A percentile compares a stretch with the other conserved stretches of the same genome.
These are phyloP conservation scores for Williopsis jadinii DNA, from an alignment of 1,139 yeast species.

Conservation along the genomic window DNA sequence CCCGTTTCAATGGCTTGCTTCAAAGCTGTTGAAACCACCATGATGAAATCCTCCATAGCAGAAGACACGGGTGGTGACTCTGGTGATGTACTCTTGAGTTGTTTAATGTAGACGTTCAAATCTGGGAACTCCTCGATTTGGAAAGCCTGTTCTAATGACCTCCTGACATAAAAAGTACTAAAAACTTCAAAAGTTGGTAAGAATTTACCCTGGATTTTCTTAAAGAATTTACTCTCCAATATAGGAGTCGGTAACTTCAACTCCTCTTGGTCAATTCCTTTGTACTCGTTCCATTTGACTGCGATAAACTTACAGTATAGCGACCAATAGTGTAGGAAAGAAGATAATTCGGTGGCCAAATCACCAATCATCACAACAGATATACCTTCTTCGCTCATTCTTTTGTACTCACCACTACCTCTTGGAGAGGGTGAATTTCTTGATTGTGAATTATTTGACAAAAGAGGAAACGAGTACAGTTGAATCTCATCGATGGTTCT, in stretches of 20 bases:
- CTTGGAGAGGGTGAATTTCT: slow-evolving; percentile 16
- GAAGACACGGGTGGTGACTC: slow-evolving; percentile 60
- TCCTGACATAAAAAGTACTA: slow-evolving; percentile 59
- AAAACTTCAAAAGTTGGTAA: slow-evolving; percentile 59
- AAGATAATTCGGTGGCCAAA: slow-evolving; percentile 59
- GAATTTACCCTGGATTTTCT: slow-evolving; percentile 47
- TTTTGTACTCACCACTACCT: slow-evolving; percentile 21
- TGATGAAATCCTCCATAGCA: slow-evolving; percentile 76
- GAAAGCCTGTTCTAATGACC: slow-evolving; percentile 79
- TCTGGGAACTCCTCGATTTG: slow-evolving; percentile 70
- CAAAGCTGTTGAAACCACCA: slow-evolving; percentile 63
- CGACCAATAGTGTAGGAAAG: slow-evolving; percentile 82
- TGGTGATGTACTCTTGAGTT: slow-evolving; percentile 12
- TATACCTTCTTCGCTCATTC: slow-evolving; percentile 26
- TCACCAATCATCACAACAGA: slow-evolving; percentile 49
- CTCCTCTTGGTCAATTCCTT: slow-evolving; percentile 16
- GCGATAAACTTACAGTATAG: slow-evolving; percentile 74
- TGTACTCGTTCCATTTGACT: slow-evolving; percentile 49
- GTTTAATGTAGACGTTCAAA: slow-evolving; percentile 22
- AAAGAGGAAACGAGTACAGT: slow-evolving; percentile 48
- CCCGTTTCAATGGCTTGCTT: slow-evolving; percentile 58
- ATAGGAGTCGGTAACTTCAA: slow-evolving; percentile 48
- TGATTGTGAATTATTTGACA: slow-evolving; percentile 22
- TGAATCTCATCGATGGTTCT: slow-evolving; percentile 50
- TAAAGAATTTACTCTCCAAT: slow-evolving; percentile 50